phyloP scores from a whole-genome alignment of 2,329 filamentous ascomycete genomes.

The Zopfia rhizophila region DNA sequence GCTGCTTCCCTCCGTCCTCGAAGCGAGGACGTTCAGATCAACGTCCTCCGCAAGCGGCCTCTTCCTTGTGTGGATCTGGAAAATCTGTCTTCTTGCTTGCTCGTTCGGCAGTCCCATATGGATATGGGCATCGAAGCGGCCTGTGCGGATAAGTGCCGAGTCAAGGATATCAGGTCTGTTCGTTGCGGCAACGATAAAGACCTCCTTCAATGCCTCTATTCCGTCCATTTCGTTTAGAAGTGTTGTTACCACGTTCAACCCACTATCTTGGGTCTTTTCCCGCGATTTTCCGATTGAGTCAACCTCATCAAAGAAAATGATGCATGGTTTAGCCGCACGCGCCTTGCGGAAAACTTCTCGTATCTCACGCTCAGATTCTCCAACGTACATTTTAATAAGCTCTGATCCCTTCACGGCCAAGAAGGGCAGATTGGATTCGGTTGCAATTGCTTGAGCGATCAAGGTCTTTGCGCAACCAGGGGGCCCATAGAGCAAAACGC shows the following conservation, averaged over 20 bases:
- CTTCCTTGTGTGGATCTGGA: conserved; percentile 72
- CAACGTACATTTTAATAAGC: conserved; percentile 95
- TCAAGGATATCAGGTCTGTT: conserved; percentile 90
- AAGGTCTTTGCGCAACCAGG: conserved; percentile 96
- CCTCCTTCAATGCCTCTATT: conserved; percentile 83
- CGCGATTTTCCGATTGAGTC: conserved; percentile 79
- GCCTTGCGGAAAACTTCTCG: conserved; percentile 88
- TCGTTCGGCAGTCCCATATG: conserved; percentile 86
- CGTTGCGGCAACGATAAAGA: conserved; percentile 89
- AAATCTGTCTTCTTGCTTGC: conserved; percentile 78
- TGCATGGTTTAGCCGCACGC: conserved; percentile 84
- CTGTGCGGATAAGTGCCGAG: conserved; percentile 83
- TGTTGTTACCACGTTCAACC: conserved; percentile 87
- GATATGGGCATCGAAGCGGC: conserved; percentile 84
- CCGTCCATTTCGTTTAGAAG: conserved; percentile 96
- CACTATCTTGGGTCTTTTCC: conserved; percentile 60
- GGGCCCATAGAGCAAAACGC: conserved; percentile 88
- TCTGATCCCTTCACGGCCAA: conserved; percentile 94
- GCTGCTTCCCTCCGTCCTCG: conserved; percentile 78
- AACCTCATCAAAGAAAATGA: conserved; percentile 98
- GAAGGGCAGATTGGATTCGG: conserved; percentile 91
- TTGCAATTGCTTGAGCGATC: conserved; percentile 89
- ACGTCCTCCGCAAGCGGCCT: conserved; percentile 72
- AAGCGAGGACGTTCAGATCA: conserved; percentile 71
- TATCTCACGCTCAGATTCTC: conserved; percentile 88